Percentiles rank a stretch among this genome's conserved stretches.
phyloP scores from a whole-genome alignment of 805 yeast genomes.

The Lachancea quebecensis region DNA sequence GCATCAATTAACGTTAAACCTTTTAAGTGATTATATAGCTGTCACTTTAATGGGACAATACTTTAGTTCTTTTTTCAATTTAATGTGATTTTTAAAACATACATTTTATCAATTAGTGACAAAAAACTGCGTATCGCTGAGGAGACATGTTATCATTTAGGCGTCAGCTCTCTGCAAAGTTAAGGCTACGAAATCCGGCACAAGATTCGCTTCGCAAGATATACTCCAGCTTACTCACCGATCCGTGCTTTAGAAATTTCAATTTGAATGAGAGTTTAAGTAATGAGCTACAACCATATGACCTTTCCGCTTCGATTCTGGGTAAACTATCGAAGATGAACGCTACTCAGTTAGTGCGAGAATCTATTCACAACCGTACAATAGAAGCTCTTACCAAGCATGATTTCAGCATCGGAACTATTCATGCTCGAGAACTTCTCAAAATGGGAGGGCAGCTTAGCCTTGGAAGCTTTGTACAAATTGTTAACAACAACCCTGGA shows the following conservation, averaged over 20 bases:
- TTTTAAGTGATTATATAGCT: no score
- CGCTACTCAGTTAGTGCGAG: constrained; percentile 10
- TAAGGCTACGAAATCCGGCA: background rate
- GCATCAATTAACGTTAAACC: no score
- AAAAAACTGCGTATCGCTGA: no score
- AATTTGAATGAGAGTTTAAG: background rate
- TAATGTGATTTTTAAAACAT: no score
- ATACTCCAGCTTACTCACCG: background rate
- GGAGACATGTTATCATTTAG: no score
- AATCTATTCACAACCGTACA: constrained; percentile 22
- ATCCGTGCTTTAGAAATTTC: background rate
- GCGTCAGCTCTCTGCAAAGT: no score
- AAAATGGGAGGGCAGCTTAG: constrained; percentile 19
- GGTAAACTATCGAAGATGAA: constrained; percentile 7
- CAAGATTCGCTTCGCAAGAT: background rate
- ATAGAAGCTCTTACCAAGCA: constrained; percentile 25
- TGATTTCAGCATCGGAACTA: constrained; percentile 30
- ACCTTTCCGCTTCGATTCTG: constrained; percentile 16
- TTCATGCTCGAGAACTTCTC: constrained; percentile 24
- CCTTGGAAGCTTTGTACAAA: constrained; percentile 23
- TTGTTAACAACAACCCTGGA: constrained; percentile 45
- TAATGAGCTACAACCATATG: constrained; percentile 16
- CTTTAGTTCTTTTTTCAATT: no score
- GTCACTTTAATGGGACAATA: no score
- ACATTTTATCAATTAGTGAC: no score